phyloP scores from a whole-genome alignment of 768 basidiomycete genomes.

The Cystofilobasidium ferigula region DNA sequence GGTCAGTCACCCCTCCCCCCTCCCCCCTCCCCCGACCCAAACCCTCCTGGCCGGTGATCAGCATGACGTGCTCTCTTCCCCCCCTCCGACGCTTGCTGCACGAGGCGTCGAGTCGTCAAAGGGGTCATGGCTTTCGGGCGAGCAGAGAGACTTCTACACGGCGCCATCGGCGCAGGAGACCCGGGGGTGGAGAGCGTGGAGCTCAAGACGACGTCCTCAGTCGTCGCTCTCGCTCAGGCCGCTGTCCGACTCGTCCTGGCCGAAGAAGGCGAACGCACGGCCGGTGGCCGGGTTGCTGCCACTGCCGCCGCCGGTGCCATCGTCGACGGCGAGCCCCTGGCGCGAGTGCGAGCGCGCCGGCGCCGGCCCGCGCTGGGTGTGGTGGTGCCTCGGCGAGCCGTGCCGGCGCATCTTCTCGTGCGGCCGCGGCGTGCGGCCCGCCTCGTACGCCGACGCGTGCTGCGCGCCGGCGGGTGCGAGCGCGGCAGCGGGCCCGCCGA shows the following conservation, averaged over 20 bases:
- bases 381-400: not conserved
- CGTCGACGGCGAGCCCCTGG: not conserved
- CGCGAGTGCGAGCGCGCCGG: not conserved
- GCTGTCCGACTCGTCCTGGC: constrained; percentile 18
- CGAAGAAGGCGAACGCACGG: constrained; percentile 24
- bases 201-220: not conserved
- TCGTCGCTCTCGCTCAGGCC: constrained; percentile 14
- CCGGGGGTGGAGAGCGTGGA: not conserved
- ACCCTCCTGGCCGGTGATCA: no score
- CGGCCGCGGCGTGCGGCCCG: not conserved
- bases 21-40: no score
- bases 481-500: not conserved
- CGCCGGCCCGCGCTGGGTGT: not conserved
- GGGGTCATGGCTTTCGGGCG: no score
- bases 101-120: no score
- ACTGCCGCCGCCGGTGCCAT: not conserved
- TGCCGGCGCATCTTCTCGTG: constrained; percentile 9
- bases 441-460: not conserved
- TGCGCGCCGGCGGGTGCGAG: not conserved
- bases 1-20: no score
- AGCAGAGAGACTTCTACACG: no score
- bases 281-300: not conserved
- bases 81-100: no score
- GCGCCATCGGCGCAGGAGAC: no score
- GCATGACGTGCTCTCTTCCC: no score